A percentile compares a stretch with the other conserved stretches of the same genome.
Evolutionary conservation across 2,329 filamentous ascomycete species (phyloP).

Genomic region (Pseudogymnoascus sp.): DNA sequence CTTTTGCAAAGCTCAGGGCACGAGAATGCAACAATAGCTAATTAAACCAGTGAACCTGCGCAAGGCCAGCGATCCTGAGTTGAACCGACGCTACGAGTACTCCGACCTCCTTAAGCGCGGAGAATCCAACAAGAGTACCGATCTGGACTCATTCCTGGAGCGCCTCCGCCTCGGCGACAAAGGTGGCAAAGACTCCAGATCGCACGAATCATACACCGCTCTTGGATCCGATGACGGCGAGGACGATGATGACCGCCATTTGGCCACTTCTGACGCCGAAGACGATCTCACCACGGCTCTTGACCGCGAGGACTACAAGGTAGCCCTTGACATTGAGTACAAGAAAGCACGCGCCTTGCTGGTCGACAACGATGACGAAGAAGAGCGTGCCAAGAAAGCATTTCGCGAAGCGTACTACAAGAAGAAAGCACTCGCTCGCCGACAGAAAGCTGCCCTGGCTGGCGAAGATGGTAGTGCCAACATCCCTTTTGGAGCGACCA

Average conservation of each 20-base stretch:
- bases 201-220: neutral
- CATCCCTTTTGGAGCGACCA: neutral
- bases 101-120: neutral
- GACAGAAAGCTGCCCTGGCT: neutral
- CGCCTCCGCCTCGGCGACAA: neutral
- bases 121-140: neutral
- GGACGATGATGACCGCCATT: neutral
- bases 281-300: neutral
- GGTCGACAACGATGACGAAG: neutral
- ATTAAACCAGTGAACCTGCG: neutral
- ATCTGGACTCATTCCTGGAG: conserved; percentile 4
- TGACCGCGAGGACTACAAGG: neutral
- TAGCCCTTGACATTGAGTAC: neutral
- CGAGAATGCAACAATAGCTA: neutral
- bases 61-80: neutral
- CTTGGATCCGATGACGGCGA: neutral
- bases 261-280: neutral
- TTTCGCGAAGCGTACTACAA: neutral
- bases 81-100: neutral
- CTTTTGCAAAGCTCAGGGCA: neutral
- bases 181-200: neutral
- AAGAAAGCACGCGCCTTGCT: neutral
- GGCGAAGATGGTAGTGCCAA: neutral
- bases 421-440: conserved; percentile 1
- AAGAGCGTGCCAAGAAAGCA: neutral